phyloP scores from a whole-genome alignment of 768 basidiomycete genomes.

The Rossbeevera mucosa region DNA sequence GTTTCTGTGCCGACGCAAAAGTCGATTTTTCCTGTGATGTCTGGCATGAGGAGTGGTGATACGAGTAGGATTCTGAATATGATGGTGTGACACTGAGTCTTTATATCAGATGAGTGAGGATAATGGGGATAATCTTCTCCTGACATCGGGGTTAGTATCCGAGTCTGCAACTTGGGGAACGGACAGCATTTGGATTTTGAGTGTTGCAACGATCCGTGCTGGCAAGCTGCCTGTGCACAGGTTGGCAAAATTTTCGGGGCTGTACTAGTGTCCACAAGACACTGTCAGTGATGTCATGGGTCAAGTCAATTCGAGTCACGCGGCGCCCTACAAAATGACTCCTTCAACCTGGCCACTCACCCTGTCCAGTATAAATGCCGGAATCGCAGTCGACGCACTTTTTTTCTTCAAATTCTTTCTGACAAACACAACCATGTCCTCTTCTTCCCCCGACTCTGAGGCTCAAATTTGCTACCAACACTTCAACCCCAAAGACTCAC shows the following conservation, averaged over 20 bases:
- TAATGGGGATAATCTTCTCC: no score
- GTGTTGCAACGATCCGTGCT: no score
- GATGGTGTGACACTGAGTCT: not conserved
- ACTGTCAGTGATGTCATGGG: no score
- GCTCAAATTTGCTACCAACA: no score
- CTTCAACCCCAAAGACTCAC: constrained; percentile 44
- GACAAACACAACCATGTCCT: not conserved
- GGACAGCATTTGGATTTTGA: no score
- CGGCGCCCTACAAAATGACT: not conserved
- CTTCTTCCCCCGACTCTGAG: not conserved
- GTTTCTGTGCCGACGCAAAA: not conserved
- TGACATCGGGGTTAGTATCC: no score
- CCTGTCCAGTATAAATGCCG: constrained; percentile 15
- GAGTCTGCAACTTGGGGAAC: no score
- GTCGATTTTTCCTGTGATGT: not conserved
- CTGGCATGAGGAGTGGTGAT: not conserved
- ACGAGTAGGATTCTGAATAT: not conserved
- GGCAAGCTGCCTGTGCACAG: no score
- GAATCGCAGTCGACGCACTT: constrained; percentile 7
- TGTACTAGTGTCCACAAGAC: no score
- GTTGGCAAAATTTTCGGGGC: no score
- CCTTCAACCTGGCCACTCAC: not conserved
- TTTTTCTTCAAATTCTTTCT: not conserved
- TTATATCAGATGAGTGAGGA: not conserved
- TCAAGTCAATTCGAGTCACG: constrained; percentile 9